Conservation (phyloP, 305 asterid species). For the Fraxinus xanthoxyloides region DNA sequence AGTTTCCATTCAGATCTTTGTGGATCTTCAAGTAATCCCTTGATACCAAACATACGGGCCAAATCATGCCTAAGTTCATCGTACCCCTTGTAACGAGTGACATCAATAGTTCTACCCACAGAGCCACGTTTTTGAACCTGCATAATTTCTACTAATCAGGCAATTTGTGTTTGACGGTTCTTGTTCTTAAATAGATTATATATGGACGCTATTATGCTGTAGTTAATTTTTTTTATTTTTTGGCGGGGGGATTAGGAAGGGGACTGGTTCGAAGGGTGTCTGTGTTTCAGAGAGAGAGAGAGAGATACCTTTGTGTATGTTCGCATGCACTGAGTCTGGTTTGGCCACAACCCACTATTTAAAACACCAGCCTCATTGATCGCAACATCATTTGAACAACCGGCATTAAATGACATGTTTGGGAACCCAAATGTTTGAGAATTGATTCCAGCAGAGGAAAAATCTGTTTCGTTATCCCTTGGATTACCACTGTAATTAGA, state of each 20-base stretch:
- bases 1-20: conserved; percentile 94
- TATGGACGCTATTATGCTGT: background rate
- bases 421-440: conserved; percentile 77
- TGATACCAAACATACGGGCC: conserved; percentile 92
- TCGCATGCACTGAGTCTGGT: conserved; percentile 86
- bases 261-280: background rate
- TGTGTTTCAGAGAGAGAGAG: background rate
- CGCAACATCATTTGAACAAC: conserved; percentile 66
- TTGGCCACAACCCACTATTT: conserved; percentile 71
- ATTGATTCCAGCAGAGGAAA: conserved; percentile 67
- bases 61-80: conserved; percentile 87
- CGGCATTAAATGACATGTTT: conserved; percentile 61
- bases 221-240: conserved; percentile 22
- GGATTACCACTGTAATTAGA: conserved; percentile 59
- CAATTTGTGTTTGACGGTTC: background rate
- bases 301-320: conserved; percentile 85
- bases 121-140: conserved; percentile 98
- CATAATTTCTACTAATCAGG: conserved; percentile 20
- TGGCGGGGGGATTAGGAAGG: conserved; percentile 21
- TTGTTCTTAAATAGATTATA: background rate
- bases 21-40: conserved; percentile 83
- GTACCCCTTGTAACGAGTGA: conserved; percentile 80
- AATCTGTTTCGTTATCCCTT: conserved; percentile 76
- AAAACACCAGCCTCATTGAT: conserved; percentile 55
- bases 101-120: conserved; percentile 94